phyloP scores from a whole-genome alignment of 1,284 basidiomycete genomes.

The Dichomitus squalens region DNA sequence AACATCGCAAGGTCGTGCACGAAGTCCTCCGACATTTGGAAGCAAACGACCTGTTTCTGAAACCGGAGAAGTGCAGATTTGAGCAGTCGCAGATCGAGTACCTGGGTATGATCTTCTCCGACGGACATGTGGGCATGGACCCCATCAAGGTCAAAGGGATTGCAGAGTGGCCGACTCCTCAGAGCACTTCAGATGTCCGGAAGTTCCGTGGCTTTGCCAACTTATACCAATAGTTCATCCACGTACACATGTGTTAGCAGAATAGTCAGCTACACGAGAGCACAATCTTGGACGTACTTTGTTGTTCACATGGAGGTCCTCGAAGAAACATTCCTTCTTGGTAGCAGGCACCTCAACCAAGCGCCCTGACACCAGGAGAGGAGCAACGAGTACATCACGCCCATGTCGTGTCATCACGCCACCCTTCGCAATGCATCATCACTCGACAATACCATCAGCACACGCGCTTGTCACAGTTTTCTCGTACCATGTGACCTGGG shows the following conservation, averaged over 20 bases:
- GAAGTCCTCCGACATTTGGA: conserved; percentile 34
- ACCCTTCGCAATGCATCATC: too few species aligned
- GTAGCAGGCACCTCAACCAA: conserved; percentile 76
- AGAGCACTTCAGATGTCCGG: too few species aligned
- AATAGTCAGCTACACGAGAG: neutral
- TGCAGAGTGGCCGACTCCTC: conserved; percentile 40
- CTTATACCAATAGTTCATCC: too few species aligned
- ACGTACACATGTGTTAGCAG: conserved; percentile 12
- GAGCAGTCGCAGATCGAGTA: conserved; percentile 20
- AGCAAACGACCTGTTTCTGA: conserved; percentile 15
- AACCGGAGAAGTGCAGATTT: conserved; percentile 37
- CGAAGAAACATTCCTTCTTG: conserved; percentile 96
- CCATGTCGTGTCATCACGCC: too few species aligned
- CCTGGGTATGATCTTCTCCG: conserved; percentile 4
- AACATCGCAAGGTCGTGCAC: conserved; percentile 15
- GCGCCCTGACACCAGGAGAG: conserved; percentile 55
- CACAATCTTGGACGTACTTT: conserved; percentile 56
- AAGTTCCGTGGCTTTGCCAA: too few species aligned
- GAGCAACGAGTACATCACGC: conserved; percentile 44
- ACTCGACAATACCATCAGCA: too few species aligned
- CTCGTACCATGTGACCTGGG: too few species aligned
- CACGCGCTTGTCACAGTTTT: too few species aligned
- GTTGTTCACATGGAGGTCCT: conserved; percentile 94
- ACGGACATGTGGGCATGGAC: conserved; percentile 37
- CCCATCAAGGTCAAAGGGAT: conserved; percentile 39